phyloP scores from a whole-genome alignment of 1,284 basidiomycete species.

The Neonothopanus nambi region DNA sequence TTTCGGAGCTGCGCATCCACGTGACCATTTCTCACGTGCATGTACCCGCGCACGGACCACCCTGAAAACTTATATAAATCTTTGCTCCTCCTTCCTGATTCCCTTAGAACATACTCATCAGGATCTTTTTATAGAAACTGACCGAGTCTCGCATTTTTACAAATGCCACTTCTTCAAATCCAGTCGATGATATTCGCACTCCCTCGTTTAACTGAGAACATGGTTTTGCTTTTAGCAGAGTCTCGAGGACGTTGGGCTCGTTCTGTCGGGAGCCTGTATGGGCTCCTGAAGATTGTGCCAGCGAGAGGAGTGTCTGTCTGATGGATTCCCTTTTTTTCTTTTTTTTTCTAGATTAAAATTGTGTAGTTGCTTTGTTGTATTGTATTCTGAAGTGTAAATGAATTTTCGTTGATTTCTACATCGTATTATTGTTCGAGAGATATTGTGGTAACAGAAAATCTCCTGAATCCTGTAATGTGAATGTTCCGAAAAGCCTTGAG shows the following conservation, averaged over 20 bases:
- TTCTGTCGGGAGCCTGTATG: conserved; percentile 36
- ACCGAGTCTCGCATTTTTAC: conserved; percentile 88
- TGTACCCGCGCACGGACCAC: conserved; percentile 24
- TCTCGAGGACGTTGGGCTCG: conserved; percentile 74
- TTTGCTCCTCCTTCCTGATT: conserved; percentile 22
- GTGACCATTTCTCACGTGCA: too few relatives aligned
- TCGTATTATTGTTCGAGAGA: too few relatives aligned
- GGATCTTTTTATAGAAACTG: conserved; percentile 90
- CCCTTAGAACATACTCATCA: conserved; percentile 82
- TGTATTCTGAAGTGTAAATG: too few relatives aligned
- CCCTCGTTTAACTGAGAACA: conserved; percentile 81
- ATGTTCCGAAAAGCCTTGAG: too few relatives aligned
- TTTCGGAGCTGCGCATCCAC: too few relatives aligned
- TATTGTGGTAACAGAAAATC: too few relatives aligned
- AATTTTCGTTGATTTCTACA: too few relatives aligned
- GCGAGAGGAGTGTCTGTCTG: conserved; percentile 75
- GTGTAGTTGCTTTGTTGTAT: too few relatives aligned
- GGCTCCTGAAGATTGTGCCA: conserved; percentile 40
- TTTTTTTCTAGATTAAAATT: background rate
- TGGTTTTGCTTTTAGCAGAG: conserved; percentile 36
- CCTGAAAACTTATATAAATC: conserved; percentile 38
- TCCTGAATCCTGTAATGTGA: too few relatives aligned
- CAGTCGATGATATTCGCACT: conserved; percentile 75
- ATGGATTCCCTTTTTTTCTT: conserved; percentile 51
- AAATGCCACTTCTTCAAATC: conserved; percentile 80